Evolutionary conservation across 2,329 filamentous ascomycete species (phyloP).

Genomic region (Periconia sp.): DNA sequence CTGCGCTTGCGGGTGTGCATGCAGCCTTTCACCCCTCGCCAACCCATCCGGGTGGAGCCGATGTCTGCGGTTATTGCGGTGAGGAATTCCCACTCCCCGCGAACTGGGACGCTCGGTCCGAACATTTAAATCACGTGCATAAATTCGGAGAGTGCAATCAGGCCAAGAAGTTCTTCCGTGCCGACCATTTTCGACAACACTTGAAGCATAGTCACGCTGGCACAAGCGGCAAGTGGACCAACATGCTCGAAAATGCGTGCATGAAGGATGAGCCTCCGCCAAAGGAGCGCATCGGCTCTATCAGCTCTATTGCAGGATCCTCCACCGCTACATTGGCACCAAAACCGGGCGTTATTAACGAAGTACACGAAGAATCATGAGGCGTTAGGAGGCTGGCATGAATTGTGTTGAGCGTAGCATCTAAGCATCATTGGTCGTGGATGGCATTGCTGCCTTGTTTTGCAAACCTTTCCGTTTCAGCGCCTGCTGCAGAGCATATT

Average conservation of each 20-base stretch:
- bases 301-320: constrained; percentile 37
- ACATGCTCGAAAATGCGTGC: constrained; percentile 94
- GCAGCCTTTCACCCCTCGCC: constrained; percentile 87
- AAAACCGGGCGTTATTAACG: constrained; percentile 46
- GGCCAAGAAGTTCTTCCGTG: constrained; percentile 96
- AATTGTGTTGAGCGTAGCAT: constrained; percentile 30
- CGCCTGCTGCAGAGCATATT: constrained; percentile 11
- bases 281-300: constrained; percentile 46
- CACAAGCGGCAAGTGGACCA: constrained; percentile 98
- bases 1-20: constrained; percentile 74
- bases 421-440: constrained; percentile 22
- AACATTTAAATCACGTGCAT: constrained; percentile 88
- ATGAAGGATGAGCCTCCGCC: constrained; percentile 85
- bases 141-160: constrained; percentile 99
- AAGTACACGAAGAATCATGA: constrained; percentile 48
- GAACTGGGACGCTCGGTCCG: constrained; percentile 86
- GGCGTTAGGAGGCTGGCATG: constrained; percentile 18
- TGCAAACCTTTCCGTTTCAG: constrained; percentile 13
- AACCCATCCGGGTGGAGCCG: constrained; percentile 64
- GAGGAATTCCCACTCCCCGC: constrained; percentile 87
- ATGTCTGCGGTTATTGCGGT: constrained; percentile 94
- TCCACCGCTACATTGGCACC: constrained; percentile 34
- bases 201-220: constrained; percentile 97
- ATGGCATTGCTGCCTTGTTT: constrained; percentile 18
- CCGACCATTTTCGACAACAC: constrained; percentile 97